These are phyloP conservation scores for Hypoxylon sp. DNA, from an alignment of 2,329 filamentous ascomycete genomes.

Conservation along the genomic window DNA sequence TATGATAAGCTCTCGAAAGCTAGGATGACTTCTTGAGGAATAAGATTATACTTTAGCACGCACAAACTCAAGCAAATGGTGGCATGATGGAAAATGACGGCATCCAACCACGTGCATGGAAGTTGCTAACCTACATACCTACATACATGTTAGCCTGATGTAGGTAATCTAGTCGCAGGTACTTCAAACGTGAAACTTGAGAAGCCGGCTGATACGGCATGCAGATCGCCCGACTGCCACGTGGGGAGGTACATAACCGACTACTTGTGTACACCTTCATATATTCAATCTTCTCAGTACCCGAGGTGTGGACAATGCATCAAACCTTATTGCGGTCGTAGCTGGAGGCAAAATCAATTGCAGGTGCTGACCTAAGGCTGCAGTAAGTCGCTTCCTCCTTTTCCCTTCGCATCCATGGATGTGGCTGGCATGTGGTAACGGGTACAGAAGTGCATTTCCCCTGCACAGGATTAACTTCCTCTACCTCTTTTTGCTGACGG, in stretches of 20 bases:
- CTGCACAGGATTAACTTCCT: neutral
- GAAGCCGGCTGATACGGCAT: constrained; percentile 21
- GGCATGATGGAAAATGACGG: neutral
- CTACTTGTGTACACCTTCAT: constrained; percentile 21
- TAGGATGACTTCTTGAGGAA: neutral
- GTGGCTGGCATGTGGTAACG: neutral
- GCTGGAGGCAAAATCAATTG: constrained; percentile 8
- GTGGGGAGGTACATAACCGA: constrained; percentile 42
- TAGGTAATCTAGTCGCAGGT: constrained; percentile 8
- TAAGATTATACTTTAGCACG: neutral
- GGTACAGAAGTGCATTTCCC: constrained; percentile 1
- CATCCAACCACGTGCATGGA: neutral
- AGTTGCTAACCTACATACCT: no score
- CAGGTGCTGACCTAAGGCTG: constrained; percentile 21
- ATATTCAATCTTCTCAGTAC: neutral
- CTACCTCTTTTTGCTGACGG: neutral
- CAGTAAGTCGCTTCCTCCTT: neutral
- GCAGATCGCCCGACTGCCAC: constrained; percentile 38
- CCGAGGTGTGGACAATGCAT: constrained; percentile 8
- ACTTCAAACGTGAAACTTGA: constrained; percentile 32
- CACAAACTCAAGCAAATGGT: constrained; percentile 2
- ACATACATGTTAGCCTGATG: constrained; percentile 8
- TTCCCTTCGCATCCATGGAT: neutral
- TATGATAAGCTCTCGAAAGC: neutral
- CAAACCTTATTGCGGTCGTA: neutral